Conservation (phyloP, 768 basidiomycete genomes). For the Boletus rex-veris region DNA sequence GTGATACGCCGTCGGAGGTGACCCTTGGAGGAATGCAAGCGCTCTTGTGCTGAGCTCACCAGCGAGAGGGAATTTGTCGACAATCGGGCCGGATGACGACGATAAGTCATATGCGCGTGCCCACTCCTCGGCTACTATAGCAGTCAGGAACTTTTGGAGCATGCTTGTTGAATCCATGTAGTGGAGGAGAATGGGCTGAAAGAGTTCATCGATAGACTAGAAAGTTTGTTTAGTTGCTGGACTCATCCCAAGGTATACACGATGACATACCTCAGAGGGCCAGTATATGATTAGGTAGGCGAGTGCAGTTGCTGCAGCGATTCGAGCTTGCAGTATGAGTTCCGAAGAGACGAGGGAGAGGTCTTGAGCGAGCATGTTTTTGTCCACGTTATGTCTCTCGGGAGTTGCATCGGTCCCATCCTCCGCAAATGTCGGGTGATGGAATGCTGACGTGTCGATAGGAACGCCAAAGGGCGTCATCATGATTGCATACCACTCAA, state of each 20-base stretch:
- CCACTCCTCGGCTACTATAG: conserved; percentile 91
- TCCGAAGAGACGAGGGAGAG: conserved; percentile 76
- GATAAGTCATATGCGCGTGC: conserved; percentile 52
- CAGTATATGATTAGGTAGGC: conserved; percentile 67
- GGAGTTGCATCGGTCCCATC: conserved; percentile 42
- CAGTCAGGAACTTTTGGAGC: conserved; percentile 85
- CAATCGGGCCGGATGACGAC: conserved; percentile 39
- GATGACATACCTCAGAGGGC: conserved; percentile 50
- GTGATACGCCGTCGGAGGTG: conserved; percentile 77
- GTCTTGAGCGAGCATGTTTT: conserved; percentile 91
- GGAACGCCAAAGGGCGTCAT: conserved; percentile 88
- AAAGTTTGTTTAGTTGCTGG: not conserved
- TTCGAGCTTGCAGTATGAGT: conserved; percentile 70
- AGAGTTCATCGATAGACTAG: conserved; percentile 57
- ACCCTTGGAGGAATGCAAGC: conserved; percentile 68
- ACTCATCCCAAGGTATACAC: not conserved
- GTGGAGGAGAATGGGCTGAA: conserved; percentile 71
- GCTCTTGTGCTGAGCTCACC: conserved; percentile 66
- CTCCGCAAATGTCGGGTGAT: conserved; percentile 51
- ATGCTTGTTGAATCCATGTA: conserved; percentile 88
- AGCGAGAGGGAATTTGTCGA: conserved; percentile 57
- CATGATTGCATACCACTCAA: conserved; percentile 83
- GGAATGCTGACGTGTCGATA: conserved; percentile 68
- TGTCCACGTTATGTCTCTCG: conserved; percentile 92
- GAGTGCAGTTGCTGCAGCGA: conserved; percentile 75